These are phyloP conservation scores for Mycena galopus DNA, from an alignment of 768 basidiomycete genomes.

Conservation along the genomic window DNA sequence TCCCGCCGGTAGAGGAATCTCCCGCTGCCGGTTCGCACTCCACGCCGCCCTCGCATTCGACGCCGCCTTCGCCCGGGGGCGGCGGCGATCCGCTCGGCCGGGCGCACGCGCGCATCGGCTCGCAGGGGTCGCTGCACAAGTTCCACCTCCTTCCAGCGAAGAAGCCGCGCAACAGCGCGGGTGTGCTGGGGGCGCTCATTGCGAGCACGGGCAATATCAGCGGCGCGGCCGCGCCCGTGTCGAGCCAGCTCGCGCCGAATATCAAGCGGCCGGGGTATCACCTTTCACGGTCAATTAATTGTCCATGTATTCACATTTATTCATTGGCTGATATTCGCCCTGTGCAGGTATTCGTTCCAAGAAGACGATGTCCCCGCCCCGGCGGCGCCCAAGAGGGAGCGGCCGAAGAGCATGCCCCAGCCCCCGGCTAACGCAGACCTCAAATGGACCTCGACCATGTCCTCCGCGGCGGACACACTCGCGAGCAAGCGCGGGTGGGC, in stretches of 20 bases:
- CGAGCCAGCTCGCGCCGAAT: conserved; percentile 66
- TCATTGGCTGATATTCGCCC: too few relatives aligned
- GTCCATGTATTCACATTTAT: too few relatives aligned
- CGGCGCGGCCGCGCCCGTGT: conserved; percentile 69
- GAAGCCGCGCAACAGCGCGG: conserved; percentile 64
- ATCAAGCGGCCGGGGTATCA: conserved; percentile 74
- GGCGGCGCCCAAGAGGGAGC: background rate
- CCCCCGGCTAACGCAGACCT: background rate
- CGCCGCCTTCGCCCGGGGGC: background rate
- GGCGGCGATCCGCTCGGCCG: conserved; percentile 10
- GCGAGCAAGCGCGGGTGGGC: conserved; percentile 48
- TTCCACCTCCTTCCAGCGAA: conserved; percentile 36
- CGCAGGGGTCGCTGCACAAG: conserved; percentile 16
- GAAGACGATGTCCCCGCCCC: conserved; percentile 33
- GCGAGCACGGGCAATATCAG: conserved; percentile 75
- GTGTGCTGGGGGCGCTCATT: conserved; percentile 80
- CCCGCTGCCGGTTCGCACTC: background rate
- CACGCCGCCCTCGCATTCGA: background rate
- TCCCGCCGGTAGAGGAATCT: conserved; percentile 17
- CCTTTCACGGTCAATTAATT: conserved; percentile 60
- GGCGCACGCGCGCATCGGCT: conserved; percentile 16
- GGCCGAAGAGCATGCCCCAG: conserved; percentile 24
- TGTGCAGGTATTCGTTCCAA: conserved; percentile 43
- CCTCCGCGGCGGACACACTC: conserved; percentile 21
- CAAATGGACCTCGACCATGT: conserved; percentile 4